Evolutionary conservation across 164 flowering plant species (phyloP), one percentile per base, ranked within the genome.

Genomic region (Magnolia officinalis): DNA sequence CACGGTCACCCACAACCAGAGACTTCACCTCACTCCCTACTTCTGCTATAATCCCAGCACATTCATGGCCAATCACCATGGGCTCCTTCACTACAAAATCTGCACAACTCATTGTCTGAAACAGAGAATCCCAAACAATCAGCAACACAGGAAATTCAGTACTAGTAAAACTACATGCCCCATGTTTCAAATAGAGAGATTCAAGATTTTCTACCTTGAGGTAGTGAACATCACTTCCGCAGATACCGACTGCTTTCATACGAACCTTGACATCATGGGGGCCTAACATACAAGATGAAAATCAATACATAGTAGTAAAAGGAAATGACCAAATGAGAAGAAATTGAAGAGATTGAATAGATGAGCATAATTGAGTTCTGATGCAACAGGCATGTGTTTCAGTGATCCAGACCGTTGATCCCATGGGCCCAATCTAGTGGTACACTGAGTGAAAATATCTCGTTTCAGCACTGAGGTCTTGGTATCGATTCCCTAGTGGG

Each of bases 1-100:
- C 98, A 0, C 95, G 90, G 70, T 94, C 99, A 70, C 98, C 98
- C 0, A 82, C 82, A 67, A 76, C 88, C 65, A 96, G 73, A 59
- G 77, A 51, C 79, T 88, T 90, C 76, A 96, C 98, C 75, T 88
- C 90, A 63, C 84, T 83, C 14, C 99, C 98, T 70, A 91, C 90
- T 86, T 91, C 96, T 75, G 90, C 98, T 49, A 96, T 81, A 59
- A 94, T 78, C 72, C 99, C 98, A 71, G 97, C 98, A 81, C 97
- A 94, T 78, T 96, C 99, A 77, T 96, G 99, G 50, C 99, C 99
- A 75, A 96, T 96, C 55, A 96, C 99, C 97, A 96, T 94, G 0
- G 99, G 98, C 77, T 92, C 93, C 81, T 89, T 85, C 59, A 92
- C 98, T 2, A 90, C 71, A 80, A 87, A 94, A 82, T 91, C 78